Evolutionary conservation across 108 stramenopile genomes (phyloP).

Genomic region (Nitzschia sp.): DNA sequence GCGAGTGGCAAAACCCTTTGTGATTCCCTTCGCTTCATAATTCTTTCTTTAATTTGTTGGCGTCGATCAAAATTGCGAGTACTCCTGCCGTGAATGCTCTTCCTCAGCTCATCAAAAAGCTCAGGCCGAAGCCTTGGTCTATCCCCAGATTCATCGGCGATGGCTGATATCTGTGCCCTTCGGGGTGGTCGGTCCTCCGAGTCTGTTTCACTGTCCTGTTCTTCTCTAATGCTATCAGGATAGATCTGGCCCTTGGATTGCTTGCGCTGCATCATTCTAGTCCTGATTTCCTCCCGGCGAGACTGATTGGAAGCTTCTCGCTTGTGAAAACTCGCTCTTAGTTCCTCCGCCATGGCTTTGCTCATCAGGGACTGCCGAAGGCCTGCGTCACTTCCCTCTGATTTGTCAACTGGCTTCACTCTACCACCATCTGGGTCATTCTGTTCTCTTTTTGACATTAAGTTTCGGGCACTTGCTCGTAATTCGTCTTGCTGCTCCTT

Average conservation of each 20-base stretch:
- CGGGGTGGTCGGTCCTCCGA: not conserved
- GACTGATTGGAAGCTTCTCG: not conserved
- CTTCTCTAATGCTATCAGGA: slow-evolving; percentile 11
- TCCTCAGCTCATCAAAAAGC: slow-evolving; percentile 11
- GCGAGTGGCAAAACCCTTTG: not conserved
- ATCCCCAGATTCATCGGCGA: no score
- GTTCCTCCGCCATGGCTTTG: not conserved
- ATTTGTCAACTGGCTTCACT: not conserved
- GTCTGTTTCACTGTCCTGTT: not conserved
- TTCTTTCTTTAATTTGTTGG: slow-evolving; percentile 2
- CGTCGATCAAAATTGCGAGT: slow-evolving; percentile 10
- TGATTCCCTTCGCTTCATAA: slow-evolving; percentile 7
- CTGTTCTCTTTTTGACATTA: not conserved
- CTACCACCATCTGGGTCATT: not conserved
- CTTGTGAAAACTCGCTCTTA: not conserved
- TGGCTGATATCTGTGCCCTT: not conserved
- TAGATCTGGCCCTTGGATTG: not conserved
- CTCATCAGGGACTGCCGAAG: slow-evolving; percentile 1
- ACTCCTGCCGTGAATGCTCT: slow-evolving; percentile 5
- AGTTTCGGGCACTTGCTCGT: not conserved
- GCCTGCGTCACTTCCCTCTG: not conserved
- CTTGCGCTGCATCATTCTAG: not conserved
- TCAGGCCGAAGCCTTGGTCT: not conserved
- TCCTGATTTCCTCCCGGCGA: slow-evolving; percentile 7
- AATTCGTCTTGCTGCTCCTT: not conserved